These are phyloP conservation scores for Citrus glauca DNA, from an alignment of 345 rosid genomes.

Conservation along the genomic window DNA sequence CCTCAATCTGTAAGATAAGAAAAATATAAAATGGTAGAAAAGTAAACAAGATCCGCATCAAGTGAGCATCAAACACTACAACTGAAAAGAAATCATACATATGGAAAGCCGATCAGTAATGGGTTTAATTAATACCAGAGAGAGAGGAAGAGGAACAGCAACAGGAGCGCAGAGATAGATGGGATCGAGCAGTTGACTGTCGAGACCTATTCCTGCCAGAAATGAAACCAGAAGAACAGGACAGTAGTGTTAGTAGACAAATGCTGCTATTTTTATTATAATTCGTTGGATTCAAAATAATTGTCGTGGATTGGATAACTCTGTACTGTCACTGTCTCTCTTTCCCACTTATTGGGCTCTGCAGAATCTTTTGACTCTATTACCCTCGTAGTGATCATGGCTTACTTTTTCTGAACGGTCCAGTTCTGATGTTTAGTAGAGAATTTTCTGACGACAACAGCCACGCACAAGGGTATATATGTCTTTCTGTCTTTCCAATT, in stretches of 20 bases:
- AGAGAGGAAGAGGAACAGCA: constrained; percentile 14
- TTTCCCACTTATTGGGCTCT: neutral
- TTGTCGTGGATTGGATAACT: neutral
- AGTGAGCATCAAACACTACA: neutral
- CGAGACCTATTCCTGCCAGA: neutral
- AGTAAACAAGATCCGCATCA: neutral
- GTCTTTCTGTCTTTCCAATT: neutral
- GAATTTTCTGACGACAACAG: neutral
- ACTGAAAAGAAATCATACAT: neutral
- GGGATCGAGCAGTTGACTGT: neutral
- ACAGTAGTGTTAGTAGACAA: neutral
- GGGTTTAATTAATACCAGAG: constrained; percentile 17
- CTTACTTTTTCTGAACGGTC: neutral
- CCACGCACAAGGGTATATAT: neutral
- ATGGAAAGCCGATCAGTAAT: neutral
- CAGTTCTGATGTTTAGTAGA: neutral
- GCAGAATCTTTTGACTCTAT: neutral
- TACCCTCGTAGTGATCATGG: neutral
- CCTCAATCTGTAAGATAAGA: neutral
- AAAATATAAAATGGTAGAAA: neutral
- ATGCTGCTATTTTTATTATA: neutral
- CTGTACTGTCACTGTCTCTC: neutral
- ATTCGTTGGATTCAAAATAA: neutral
- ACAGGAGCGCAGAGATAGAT: neutral
- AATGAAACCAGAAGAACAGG: neutral